A percentile compares a stretch with the other conserved stretches of the same genome.
phyloP scores from a whole-genome alignment of 202 grass and related monocot species.

The Zoysia matrella region DNA sequence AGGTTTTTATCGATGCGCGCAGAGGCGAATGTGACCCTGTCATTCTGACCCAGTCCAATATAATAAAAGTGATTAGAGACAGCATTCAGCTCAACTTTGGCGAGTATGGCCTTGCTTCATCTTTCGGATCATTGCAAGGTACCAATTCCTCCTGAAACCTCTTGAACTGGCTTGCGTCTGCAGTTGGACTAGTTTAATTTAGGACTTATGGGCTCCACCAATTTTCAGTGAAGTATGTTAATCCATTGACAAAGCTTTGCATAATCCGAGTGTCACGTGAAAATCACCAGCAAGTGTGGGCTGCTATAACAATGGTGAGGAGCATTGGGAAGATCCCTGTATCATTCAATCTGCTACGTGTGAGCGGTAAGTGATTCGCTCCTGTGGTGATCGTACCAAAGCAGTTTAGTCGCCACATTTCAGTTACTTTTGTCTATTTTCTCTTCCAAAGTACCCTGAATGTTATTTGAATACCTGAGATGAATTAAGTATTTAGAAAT shows the following conservation, averaged over 20 bases:
- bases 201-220: neutral
- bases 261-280: slow-evolving; percentile 67
- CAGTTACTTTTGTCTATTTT: neutral
- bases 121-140: slow-evolving; percentile 84
- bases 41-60: slow-evolving; percentile 60
- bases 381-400: neutral
- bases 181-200: neutral
- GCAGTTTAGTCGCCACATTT: neutral
- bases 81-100: slow-evolving; percentile 91
- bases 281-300: slow-evolving; percentile 74
- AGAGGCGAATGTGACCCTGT: slow-evolving; percentile 38
- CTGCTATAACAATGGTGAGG: slow-evolving; percentile 72
- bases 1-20: slow-evolving; percentile 55
- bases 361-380: slow-evolving; percentile 58
- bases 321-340: slow-evolving; percentile 69
- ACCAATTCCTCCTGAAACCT: slow-evolving; percentile 10
- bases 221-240: slow-evolving; percentile 86
- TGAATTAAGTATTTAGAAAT: neutral
- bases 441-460: neutral
- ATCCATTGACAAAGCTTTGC: slow-evolving; percentile 15
- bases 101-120: slow-evolving; percentile 64
- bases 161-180: neutral
- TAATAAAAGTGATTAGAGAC: slow-evolving; percentile 73
- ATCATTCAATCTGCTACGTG: slow-evolving; percentile 72
- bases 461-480: neutral